Percentiles rank a stretch among this genome's conserved stretches.
These are phyloP conservation scores for Taiwanofungus camphoratus DNA, from an alignment of 1,284 basidiomycete species.

Conservation along the genomic window DNA sequence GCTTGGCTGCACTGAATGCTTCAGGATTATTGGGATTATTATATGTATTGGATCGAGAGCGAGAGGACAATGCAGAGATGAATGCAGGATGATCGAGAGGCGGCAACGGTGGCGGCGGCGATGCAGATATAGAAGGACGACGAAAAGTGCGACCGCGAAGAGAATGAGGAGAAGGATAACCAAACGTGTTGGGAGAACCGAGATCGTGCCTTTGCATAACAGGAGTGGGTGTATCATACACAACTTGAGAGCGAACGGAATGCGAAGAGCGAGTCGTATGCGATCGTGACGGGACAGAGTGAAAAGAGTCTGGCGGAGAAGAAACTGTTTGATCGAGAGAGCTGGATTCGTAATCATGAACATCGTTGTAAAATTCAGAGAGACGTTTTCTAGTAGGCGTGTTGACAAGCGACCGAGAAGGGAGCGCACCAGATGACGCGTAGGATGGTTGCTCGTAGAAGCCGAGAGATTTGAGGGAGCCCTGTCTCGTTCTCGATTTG, in stretches of 20 bases:
- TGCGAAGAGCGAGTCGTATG: constrained; percentile 15
- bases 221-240: constrained; percentile 8
- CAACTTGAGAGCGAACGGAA: constrained; percentile 1
- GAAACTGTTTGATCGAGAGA: background rate
- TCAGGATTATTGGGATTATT: constrained; percentile 4
- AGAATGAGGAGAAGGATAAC: constrained; percentile 28
- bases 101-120: constrained; percentile 42
- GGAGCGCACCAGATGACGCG: constrained; percentile 2
- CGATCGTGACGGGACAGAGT: constrained; percentile 8
- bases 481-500: constrained; percentile 4
- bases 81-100: constrained; percentile 48
- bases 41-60: constrained; percentile 11
- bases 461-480: constrained; percentile 8
- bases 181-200: constrained; percentile 37
- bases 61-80: constrained; percentile 19
- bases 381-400: constrained; percentile 8
- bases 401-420: constrained; percentile 4
- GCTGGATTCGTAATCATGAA: background rate
- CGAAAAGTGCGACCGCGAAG: background rate
- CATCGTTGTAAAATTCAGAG: constrained; percentile 7
- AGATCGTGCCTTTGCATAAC: constrained; percentile 23
- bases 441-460: constrained; percentile 5
- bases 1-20: background rate
- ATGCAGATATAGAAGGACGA: constrained; percentile 16
- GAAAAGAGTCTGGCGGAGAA: constrained; percentile 1